Evolutionary conservation across 2,329 filamentous ascomycete genomes (phyloP).

Genomic region (Aspergillus floridensis): DNA sequence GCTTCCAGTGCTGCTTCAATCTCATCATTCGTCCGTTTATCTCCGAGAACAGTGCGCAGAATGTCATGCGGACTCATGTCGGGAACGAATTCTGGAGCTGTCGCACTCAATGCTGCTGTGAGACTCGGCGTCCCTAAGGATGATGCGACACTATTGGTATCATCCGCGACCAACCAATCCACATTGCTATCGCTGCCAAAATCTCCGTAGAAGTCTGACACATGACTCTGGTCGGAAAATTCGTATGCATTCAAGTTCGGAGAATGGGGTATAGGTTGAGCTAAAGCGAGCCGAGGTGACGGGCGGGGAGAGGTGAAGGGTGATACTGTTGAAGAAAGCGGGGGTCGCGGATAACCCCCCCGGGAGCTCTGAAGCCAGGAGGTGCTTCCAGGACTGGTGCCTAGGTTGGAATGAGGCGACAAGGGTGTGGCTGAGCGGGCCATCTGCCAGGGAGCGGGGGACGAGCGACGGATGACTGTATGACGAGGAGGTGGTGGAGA

Average conservation of each 20-base stretch:
- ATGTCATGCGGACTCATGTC: conserved; percentile 99
- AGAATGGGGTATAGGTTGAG: conserved; percentile 91
- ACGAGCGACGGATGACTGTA: conserved; percentile 83
- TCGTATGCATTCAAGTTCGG: conserved; percentile 93
- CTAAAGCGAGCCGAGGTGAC: conserved; percentile 85
- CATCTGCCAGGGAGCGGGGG: conserved; percentile 88
- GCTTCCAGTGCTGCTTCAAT: conserved; percentile 85
- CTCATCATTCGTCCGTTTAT: conserved; percentile 86
- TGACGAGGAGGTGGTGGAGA: conserved; percentile 85
- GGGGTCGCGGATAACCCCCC: conserved; percentile 71
- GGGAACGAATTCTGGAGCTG: conserved; percentile 76
- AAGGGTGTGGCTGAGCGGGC: conserved; percentile 72
- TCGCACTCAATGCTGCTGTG: conserved; percentile 65
- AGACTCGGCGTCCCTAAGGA: conserved; percentile 75
- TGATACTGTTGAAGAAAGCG: conserved; percentile 73
- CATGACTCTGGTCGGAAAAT: conserved; percentile 79
- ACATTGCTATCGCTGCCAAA: conserved; percentile 85
- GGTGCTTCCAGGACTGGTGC: conserved; percentile 77
- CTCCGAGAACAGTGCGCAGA: conserved; percentile 88
- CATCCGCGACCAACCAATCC: conserved; percentile 90
- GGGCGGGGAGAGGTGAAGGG: conserved; percentile 93
- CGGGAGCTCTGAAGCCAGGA: conserved; percentile 73
- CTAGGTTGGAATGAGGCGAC: conserved; percentile 73
- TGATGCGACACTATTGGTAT: conserved; percentile 75
- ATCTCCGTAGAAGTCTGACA: conserved; percentile 84